A percentile compares a stretch with the other conserved stretches of the same genome.
phyloP scores from a whole-genome alignment of 306 rosid genomes.

The Dalbergia oliveri region DNA sequence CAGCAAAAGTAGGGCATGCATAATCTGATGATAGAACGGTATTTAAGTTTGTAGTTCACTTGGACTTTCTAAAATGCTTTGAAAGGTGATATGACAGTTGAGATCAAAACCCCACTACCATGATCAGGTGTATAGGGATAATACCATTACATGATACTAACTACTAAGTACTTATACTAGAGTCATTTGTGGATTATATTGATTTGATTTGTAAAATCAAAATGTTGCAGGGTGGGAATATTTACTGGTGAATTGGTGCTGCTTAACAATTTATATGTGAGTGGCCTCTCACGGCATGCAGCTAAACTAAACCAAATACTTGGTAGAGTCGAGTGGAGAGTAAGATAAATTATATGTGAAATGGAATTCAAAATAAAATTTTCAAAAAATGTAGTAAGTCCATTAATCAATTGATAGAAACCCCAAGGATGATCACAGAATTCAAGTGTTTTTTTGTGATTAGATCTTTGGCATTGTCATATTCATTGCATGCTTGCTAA shows the following conservation, averaged over 20 bases:
- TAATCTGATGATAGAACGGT: not conserved
- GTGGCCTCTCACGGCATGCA: not conserved
- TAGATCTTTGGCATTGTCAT: constrained; percentile 1
- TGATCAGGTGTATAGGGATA: constrained; percentile 21
- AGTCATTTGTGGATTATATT: not conserved
- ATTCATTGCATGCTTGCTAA: constrained; percentile 7
- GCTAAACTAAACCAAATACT: not conserved
- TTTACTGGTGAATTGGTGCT: not conserved
- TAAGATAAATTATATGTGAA: not conserved
- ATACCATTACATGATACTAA: not conserved
- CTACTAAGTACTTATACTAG: not conserved
- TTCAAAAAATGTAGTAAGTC: not conserved
- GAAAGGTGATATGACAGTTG: not conserved
- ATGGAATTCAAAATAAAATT: not conserved
- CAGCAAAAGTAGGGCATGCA: not conserved
- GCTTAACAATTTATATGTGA: not conserved
- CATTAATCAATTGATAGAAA: not conserved
- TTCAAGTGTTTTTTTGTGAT: not conserved
- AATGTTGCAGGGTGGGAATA: not conserved
- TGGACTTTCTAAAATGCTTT: not conserved
- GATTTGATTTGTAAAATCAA: not conserved
- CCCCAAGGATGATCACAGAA: not conserved
- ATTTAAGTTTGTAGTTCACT: not conserved
- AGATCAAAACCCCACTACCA: not conserved
- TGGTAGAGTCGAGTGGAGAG: not conserved